A percentile compares a stretch with the other conserved stretches of the same genome.
Conservation (phyloP, 2,329 filamentous ascomycete species). For the Leptographium radiaticola region DNA sequence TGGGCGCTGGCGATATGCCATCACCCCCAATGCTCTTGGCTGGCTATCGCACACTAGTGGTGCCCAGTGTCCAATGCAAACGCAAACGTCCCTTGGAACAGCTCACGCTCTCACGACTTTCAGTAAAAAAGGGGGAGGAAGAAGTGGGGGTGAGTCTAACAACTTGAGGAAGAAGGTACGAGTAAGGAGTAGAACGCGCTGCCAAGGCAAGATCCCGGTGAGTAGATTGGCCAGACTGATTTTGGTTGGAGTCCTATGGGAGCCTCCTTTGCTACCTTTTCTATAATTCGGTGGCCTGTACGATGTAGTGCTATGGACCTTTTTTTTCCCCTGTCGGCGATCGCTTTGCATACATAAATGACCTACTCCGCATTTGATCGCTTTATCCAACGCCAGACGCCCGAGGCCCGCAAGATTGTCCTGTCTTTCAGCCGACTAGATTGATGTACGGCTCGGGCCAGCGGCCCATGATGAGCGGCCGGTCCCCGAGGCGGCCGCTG, state of each 20-base stretch:
- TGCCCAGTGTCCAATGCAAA: background rate
- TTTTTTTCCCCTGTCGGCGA: background rate
- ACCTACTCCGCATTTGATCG: background rate
- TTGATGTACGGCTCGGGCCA: slow-evolving; percentile 82
- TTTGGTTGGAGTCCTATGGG: background rate
- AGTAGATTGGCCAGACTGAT: background rate
- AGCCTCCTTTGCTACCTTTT: background rate
- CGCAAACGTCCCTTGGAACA: background rate
- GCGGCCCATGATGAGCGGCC: slow-evolving; percentile 69
- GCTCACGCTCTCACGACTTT: background rate
- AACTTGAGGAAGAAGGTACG: background rate
- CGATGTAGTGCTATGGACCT: background rate
- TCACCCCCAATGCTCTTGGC: background rate
- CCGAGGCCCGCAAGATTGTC: background rate
- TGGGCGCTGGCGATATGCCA: background rate
- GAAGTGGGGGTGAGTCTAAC: background rate
- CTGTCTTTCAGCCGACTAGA: slow-evolving; percentile 40
- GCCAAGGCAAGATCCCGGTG: too few species aligned
- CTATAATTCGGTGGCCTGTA: background rate
- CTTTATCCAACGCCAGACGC: background rate
- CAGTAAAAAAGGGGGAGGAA: background rate
- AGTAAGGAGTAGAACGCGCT: background rate
- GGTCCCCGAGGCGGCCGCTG: slow-evolving; percentile 64
- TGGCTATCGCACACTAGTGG: too few species aligned
- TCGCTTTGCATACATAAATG: background rate